A percentile compares a stretch with the other conserved stretches of the same genome.
Evolutionary conservation across 2,329 filamentous ascomycete genomes (phyloP).

Genomic region (Kalmusia sp.): DNA sequence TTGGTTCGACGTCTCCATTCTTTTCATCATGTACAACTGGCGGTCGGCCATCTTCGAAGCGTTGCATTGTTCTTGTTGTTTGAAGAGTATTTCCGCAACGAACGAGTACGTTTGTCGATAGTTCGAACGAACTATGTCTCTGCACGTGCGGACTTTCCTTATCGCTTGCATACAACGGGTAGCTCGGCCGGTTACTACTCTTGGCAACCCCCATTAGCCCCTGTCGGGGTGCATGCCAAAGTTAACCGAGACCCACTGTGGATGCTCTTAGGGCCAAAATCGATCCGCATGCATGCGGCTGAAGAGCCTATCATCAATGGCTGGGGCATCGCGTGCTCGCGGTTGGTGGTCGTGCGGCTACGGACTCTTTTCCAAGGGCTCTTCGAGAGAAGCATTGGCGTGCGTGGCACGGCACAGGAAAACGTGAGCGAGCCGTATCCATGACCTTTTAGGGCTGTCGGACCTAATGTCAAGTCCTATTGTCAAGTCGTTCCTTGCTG

Average conservation of each 20-base stretch:
- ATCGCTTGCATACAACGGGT: background rate
- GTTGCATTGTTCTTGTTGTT: background rate
- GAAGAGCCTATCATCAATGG: background rate
- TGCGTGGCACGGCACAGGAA: background rate
- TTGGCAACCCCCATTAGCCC: background rate
- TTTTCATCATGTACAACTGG: background rate
- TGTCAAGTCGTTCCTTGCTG: too few relatives aligned
- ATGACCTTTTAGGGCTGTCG: background rate
- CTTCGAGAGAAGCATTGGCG: background rate
- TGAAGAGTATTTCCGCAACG: background rate
- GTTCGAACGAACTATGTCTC: background rate
- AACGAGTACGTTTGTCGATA: background rate
- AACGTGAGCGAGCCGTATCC: background rate
- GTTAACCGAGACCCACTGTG: background rate
- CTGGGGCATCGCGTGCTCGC: background rate
- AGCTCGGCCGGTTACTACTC: background rate
- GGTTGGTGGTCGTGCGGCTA: background rate
- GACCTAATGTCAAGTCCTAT: background rate
- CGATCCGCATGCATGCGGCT: background rate
- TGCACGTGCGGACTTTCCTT: conserved; percentile 5
- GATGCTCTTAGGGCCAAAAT: background rate
- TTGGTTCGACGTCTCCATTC: background rate
- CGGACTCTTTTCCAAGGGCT: background rate
- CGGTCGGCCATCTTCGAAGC: background rate
- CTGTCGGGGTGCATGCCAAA: background rate